Evolutionary conservation across 169 alveolate genomes (phyloP), one percentile per base, ranked within the genome.

Genomic region (Eimeria zaria): DNA sequence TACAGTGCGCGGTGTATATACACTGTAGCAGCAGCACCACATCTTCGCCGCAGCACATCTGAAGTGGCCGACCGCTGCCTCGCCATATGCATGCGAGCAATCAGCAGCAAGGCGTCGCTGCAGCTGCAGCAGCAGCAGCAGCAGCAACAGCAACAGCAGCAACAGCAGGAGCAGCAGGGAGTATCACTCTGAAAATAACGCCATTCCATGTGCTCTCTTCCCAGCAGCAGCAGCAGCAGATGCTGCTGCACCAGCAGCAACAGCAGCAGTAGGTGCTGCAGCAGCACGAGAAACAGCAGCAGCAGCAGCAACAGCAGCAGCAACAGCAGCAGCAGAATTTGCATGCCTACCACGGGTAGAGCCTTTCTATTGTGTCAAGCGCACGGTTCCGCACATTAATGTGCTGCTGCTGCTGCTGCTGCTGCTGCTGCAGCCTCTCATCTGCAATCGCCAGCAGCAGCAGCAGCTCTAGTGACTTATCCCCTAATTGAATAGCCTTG

Each of bases 371-470:
- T 0, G 84, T 22, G 20, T 24, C 48, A 73, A 73, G 51, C 22
- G 53, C 84, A 73, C 24, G 84, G 20, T 36, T 73, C 27, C 55
- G 51, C 11, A 20, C 44, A 27, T 33, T n/a, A 27, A 67, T 67
- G 69, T n/a, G n/a, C n/a, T n/a, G n/a, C 18, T 53, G 62, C 76
- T 64, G 76, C 36, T 27, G 41, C 36, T 73, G 84, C 84, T n/a
- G 84, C 84, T 73, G 84, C 84, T 73, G 51, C 84, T n/a, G 48
- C 84, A n/a, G n/a, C 20, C 53, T 39, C 1, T 73, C 55, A 12
- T n/a, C 53, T 39, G 84, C 84, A n/a, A 24, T 48, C 20, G 84
- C 84, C 30, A n/a, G 48, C 84, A 73, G 84, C 84, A 73, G 84
- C 84, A 73, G 84, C 84, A 73, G 53, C 84, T 73, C 84, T 16